These are phyloP conservation scores for Yarrowia deformans DNA, from an alignment of 805 yeast genomes.

Conservation along the genomic window DNA sequence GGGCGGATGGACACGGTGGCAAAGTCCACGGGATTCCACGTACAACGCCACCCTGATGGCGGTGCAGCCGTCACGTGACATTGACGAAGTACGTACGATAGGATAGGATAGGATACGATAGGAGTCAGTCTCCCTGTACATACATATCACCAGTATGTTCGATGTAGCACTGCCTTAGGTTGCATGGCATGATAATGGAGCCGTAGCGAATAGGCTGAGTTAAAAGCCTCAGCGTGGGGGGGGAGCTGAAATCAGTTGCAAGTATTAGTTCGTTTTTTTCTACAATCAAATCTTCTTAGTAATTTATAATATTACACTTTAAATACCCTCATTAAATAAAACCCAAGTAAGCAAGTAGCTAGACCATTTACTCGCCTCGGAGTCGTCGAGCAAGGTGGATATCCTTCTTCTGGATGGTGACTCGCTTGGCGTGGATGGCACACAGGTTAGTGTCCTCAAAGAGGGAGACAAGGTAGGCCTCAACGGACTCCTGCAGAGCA, in stretches of 20 bases:
- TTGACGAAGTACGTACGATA: background rate
- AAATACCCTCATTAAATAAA: constrained; percentile 38
- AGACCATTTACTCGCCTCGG: constrained; percentile 80
- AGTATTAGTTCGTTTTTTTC: background rate
- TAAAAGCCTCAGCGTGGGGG: background rate
- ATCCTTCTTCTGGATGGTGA: constrained; percentile 90
- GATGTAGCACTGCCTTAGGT: background rate
- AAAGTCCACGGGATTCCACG: background rate
- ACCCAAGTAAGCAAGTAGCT: constrained; percentile 45
- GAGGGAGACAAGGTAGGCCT: constrained; percentile 84
- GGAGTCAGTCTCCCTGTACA: too few species aligned
- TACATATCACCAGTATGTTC: background rate
- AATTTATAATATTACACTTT: constrained; percentile 32
- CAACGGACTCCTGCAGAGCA: constrained; percentile 89
- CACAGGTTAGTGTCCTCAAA: constrained; percentile 91
- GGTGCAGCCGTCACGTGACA: background rate
- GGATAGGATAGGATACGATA: too few species aligned
- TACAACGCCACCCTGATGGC: background rate
- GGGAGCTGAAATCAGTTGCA: background rate
- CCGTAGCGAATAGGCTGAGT: background rate
- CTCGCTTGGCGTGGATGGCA: constrained; percentile 94
- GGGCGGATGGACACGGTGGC: constrained; percentile 1
- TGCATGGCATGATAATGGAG: background rate
- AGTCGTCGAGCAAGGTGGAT: constrained; percentile 90
- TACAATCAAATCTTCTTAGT: constrained; percentile 14